Conservation (phyloP, 2,329 filamentous ascomycete species). For the Sporothrix globosa region DNA sequence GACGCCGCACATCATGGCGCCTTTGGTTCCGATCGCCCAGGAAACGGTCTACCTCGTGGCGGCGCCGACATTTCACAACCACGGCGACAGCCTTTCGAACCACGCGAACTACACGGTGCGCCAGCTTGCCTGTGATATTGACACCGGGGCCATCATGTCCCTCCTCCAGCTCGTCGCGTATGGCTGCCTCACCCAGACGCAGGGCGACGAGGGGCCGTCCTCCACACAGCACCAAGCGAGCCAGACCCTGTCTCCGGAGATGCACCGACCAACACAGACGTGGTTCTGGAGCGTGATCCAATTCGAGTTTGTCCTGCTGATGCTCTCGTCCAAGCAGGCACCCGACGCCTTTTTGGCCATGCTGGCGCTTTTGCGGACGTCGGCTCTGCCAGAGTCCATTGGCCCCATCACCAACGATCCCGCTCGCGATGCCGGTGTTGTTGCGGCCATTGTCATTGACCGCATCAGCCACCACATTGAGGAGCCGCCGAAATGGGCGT, state of each 20-base stretch:
- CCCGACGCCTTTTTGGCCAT: conserved; percentile 65
- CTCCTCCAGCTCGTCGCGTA: conserved; percentile 67
- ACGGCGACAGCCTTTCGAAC: conserved; percentile 53
- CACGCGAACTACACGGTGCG: conserved; percentile 48
- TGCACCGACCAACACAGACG: conserved; percentile 41
- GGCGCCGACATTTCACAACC: conserved; percentile 57
- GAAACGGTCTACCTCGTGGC: conserved; percentile 64
- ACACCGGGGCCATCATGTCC: conserved; percentile 65
- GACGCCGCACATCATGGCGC: conserved; percentile 61
- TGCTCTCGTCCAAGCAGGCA: conserved; percentile 69
- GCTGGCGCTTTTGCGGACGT: conserved; percentile 68
- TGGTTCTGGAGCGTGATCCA: conserved; percentile 71
- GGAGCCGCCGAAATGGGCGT: conserved; percentile 55
- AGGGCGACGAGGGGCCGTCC: conserved; percentile 38
- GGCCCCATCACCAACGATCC: conserved; percentile 61
- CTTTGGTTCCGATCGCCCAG: conserved; percentile 59
- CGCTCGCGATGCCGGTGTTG: conserved; percentile 48
- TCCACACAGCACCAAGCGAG: conserved; percentile 24
- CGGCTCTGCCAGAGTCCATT: conserved; percentile 64
- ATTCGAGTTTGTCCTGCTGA: conserved; percentile 66
- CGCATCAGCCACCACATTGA: conserved; percentile 65
- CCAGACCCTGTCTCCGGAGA: conserved; percentile 37
- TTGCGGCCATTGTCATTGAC: conserved; percentile 59
- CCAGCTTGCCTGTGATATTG: conserved; percentile 58
- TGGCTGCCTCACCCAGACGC: conserved; percentile 53